A percentile compares a stretch with the other conserved stretches of the same genome.
Conservation (phyloP, 768 basidiomycete species). For the Rhodotorula paludigena region DNA sequence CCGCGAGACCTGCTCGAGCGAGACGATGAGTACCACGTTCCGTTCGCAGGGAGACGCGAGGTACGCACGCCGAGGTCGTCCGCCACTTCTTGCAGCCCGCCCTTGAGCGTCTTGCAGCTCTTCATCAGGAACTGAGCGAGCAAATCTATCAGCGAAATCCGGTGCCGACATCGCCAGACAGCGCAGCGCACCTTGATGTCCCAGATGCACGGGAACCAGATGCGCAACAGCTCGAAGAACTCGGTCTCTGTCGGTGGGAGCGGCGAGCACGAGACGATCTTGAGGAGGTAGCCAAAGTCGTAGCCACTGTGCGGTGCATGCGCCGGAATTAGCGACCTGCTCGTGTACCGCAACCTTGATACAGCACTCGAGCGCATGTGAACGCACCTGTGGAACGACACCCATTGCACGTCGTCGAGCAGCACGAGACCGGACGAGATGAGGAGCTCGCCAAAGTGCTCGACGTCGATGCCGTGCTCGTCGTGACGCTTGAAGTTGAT, state of each 20-base stretch:
- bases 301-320: slow-evolving; percentile 63
- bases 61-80: slow-evolving; percentile 82
- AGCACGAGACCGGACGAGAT: slow-evolving; percentile 94
- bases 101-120: slow-evolving; percentile 73
- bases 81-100: slow-evolving; percentile 87
- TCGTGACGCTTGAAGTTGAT: slow-evolving; percentile 92
- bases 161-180: too few relatives aligned
- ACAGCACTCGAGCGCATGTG: too few relatives aligned
- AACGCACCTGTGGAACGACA: slow-evolving; percentile 94
- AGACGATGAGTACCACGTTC: neutral
- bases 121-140: slow-evolving; percentile 70
- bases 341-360: too few relatives aligned
- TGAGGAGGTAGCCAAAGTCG: slow-evolving; percentile 98
- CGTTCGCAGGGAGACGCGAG: neutral
- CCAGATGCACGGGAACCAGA: slow-evolving; percentile 94
- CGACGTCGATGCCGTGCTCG: slow-evolving; percentile 82
- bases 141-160: neutral
- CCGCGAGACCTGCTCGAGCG: slow-evolving; percentile 62
- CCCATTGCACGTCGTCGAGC: slow-evolving; percentile 83
- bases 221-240: slow-evolving; percentile 78
- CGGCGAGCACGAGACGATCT: slow-evolving; percentile 71
- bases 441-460: slow-evolving; percentile 93
- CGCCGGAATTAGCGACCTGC: neutral
- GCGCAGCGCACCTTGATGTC: slow-evolving; percentile 68
- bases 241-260: slow-evolving; percentile 81